Evolutionary conservation across 176 grass and related monocot species (phyloP), one percentile per base, ranked within the genome.

Genomic region (Lolium multiflorum): DNA sequence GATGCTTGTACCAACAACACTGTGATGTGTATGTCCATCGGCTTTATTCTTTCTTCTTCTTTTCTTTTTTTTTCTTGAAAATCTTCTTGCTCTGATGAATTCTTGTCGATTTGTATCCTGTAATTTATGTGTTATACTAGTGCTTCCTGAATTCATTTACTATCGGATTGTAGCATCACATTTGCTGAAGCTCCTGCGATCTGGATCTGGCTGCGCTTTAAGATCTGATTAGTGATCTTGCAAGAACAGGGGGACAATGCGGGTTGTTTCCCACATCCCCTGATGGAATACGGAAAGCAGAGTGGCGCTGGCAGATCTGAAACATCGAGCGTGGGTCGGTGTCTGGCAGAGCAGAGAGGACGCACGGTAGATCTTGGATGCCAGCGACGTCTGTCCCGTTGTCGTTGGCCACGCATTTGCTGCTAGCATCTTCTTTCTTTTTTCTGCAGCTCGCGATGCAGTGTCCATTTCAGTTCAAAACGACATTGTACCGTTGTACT

Each of bases 91-190:
- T 5, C 26, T 54, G 47, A 20, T 54, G 47, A 20, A 65, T 82
- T 44, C 11, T 78, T 25, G 39, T 21, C 13, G 51, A 39, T 72
- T 73, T 82, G 82, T 78, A 72, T 78, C 9, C 70, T 88, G 86
- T 73, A 88, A 91, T 57, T 82, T 82, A 85, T 78, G 78, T 88
- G 86, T 85, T 85, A 80, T 78, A 91, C 63, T 80, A 58, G 77
- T 54, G 26, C 51, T 85, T 85, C 54, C 66, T 50, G 47, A 52
- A 76, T 76, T 76, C 72, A 76, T 80, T 35, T 35, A 35, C 18
- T 85, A 84, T 43, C 37, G 41, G 71, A 83, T 74, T 68, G 7
- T 11, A 50, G 3, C 49, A 50, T 18, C 49, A 35, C 49, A 31
- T 76, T 74, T 44, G n/a, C n/a, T n/a, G n/a, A n/a, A n/a, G n/a